phyloP scores from a whole-genome alignment of 2,329 filamentous ascomycete species.

The Mycocentrospora acerina region DNA sequence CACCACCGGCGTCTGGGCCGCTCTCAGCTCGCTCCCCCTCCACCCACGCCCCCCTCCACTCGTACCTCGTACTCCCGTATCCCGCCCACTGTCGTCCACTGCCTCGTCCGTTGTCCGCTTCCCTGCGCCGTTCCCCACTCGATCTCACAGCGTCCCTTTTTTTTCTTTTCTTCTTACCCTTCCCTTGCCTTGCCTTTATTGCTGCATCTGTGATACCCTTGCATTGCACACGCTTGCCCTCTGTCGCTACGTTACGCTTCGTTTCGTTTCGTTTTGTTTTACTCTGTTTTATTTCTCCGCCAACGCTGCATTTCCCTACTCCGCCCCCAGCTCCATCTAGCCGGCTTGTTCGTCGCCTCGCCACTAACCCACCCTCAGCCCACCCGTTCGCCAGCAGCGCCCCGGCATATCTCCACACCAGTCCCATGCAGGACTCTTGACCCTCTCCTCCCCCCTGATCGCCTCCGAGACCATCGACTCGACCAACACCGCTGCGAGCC shows the following conservation, averaged over 20 bases:
- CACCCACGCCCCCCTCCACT: conserved; percentile 18
- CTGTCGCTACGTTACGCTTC: no score
- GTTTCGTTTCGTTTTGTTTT: conserved; percentile 9
- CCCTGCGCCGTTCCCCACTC: no score
- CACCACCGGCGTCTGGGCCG: conserved; percentile 22
- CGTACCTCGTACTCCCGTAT: no score
- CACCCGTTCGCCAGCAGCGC: conserved; percentile 32
- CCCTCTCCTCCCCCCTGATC: conserved; percentile 52
- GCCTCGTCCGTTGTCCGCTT: no score
- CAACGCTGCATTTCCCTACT: conserved; percentile 12
- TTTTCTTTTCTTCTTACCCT: no score
- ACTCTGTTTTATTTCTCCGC: conserved; percentile 15
- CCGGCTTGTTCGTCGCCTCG: conserved; percentile 1
- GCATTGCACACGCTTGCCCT: no score
- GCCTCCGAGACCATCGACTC: conserved; percentile 43
- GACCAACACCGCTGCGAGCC: conserved; percentile 34
- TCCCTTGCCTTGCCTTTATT: no score
- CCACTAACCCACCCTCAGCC: conserved; percentile 31
- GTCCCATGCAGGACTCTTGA: conserved; percentile 53
- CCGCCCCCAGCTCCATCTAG: conserved; percentile 10
- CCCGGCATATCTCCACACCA: conserved; percentile 50
- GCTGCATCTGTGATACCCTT: no score
- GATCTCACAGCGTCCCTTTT: no score
- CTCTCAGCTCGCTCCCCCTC: conserved; percentile 25
- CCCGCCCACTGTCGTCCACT: no score